These are phyloP conservation scores for Theobroma cacao DNA, from an alignment of 345 rosid genomes.

Conservation along the genomic window DNA sequence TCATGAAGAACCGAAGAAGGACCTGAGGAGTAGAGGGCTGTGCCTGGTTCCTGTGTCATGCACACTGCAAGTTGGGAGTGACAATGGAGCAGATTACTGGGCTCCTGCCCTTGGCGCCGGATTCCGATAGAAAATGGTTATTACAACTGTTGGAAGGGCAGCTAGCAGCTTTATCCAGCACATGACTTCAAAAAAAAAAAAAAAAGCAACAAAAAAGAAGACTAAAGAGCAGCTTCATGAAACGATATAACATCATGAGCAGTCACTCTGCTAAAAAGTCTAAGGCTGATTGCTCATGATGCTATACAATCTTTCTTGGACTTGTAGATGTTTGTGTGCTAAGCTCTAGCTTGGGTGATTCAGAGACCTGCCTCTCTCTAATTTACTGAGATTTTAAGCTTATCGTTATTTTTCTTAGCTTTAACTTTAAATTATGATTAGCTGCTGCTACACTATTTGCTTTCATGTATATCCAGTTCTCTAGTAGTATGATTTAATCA, in stretches of 20 bases:
- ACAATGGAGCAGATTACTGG: constrained; percentile 94
- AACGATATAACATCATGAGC: constrained; percentile 94
- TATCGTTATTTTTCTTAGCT: background rate
- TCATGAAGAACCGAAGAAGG: constrained; percentile 50
- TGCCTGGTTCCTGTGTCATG: constrained; percentile 93
- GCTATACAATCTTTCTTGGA: constrained; percentile 56
- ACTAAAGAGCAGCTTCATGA: background rate
- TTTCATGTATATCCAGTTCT: background rate
- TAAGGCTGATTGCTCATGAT: constrained; percentile 99
- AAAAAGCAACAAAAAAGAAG: background rate
- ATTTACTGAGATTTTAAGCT: background rate
- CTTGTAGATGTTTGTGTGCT: background rate
- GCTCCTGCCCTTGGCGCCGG: constrained; percentile 71
- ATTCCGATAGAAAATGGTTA: constrained; percentile 33
- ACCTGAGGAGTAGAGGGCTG: constrained; percentile 89
- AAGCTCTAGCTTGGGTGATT: background rate
- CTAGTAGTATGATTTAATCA: background rate
- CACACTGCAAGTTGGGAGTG: constrained; percentile 82
- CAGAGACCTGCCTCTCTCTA: background rate
- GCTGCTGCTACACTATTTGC: background rate
- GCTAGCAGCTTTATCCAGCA: background rate
- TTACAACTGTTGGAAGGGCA: background rate
- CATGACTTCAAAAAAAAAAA: background rate
- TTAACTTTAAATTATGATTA: background rate
- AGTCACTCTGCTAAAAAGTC: constrained; percentile 78